Evolutionary conservation across 768 basidiomycete genomes (phyloP).

Genomic region (Polyporus arcularius): DNA sequence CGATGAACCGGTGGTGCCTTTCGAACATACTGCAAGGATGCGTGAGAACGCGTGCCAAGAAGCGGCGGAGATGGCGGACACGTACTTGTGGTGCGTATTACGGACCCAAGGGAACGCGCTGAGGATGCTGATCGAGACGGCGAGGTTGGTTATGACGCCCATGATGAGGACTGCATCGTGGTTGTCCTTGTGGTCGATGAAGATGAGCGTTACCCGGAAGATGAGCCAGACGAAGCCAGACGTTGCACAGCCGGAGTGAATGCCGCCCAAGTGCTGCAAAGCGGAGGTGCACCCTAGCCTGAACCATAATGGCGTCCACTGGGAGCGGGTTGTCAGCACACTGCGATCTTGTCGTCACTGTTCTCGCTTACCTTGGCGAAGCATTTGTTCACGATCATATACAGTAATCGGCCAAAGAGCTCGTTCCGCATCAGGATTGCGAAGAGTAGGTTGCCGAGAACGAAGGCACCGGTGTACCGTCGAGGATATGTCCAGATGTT

Average conservation of each 20-base stretch:
- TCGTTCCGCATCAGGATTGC: conserved; percentile 47
- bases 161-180: conserved; percentile 38
- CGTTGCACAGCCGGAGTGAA: conserved; percentile 44
- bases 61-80: background rate
- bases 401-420: conserved; percentile 41
- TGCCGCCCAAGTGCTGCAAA: conserved; percentile 44
- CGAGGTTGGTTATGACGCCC: conserved; percentile 43
- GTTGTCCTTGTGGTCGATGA: conserved; percentile 36
- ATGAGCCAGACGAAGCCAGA: conserved; percentile 41
- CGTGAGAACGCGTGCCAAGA: conserved; percentile 15
- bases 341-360: background rate
- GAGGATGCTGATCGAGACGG: conserved; percentile 37
- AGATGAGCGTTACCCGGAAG: conserved; percentile 37
- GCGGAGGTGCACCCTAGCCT: conserved; percentile 39
- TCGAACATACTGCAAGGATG: conserved; percentile 38
- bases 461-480: conserved; percentile 38
- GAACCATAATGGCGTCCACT: conserved; percentile 46
- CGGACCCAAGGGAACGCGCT: conserved; percentile 46
- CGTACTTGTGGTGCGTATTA: conserved; percentile 45
- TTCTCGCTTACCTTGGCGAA: conserved; percentile 37
- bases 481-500: conserved; percentile 39
- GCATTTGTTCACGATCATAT: conserved; percentile 35
- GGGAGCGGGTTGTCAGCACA: background rate
- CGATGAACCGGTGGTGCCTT: conserved; percentile 44
- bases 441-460: conserved; percentile 41